Evolutionary conservation across 1,284 basidiomycete species (phyloP), one percentile per base, ranked within the genome.

Genomic region (Cutaneotrichosporon sp.): DNA sequence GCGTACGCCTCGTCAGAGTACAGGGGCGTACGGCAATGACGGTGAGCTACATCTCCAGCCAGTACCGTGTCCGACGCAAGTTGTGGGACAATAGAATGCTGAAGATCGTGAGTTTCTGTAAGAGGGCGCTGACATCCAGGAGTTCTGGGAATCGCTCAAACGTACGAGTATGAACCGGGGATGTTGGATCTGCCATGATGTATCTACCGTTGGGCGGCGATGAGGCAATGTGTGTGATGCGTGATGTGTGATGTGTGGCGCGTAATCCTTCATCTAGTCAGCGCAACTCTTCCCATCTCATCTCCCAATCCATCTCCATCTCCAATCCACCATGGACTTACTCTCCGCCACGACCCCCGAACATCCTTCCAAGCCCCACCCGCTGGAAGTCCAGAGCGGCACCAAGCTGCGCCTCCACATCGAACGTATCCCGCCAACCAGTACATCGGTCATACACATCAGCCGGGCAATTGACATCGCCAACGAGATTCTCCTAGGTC

Each of bases 1-100:
- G 69, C 65, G 66, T 5, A 75, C 73, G 6, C 10, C 65, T 75
- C n/a, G 72, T 75, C 38, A 50, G 67, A 36, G 42, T 49, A 11
- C 57, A 58, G 18, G 18, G 16, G 7, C 61, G 59, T 9, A 50
- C 31, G 11, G 68, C 65, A 6, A 65, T 53, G 22, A 70, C 67
- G 8, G 64, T 50, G 5, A 22, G 58, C n/a, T 4, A 26, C 36
- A 32, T 46, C 21, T 40, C 52, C 60, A 7, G 46, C 42, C 5
- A 56, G 42, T 2, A 55, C 50, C 11, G 51, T 51, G 2, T 52
- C 50, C 14, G 51, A 51, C 10, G 47, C 18, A 26, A 42, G 1
- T 22, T 32, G 21, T 31, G 30, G 18, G 52, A 55, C 18, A 34
- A n/a, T 18, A 55, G 9, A 55, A n/a, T 21, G 52, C 52, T 4